Evolutionary conservation across 306 rosid genomes (phyloP), one percentile per base, ranked within the genome.

Genomic region (Ormosia semicastrata): DNA sequence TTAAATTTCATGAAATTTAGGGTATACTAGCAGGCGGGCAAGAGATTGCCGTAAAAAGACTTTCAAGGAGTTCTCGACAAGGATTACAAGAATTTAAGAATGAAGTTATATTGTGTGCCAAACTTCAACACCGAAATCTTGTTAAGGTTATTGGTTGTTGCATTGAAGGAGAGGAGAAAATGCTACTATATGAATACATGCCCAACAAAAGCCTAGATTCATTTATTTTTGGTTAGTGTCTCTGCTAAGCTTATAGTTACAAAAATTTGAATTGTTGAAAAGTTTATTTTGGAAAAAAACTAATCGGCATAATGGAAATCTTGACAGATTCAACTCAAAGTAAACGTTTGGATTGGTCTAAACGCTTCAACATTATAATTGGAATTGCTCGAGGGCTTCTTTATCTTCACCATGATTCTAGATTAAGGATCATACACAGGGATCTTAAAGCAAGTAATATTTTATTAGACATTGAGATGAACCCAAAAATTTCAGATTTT

Each of bases 391-490:
- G 84, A 0, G 73, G 77, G 0, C 14, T 84, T 13, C 3, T 84
- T 0, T 84, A 84, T 52, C 60, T 84, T 34, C 84, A 79, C 13
- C 77, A 84, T 4, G 77, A 84, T 43, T 84, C 77, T 7, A 78
- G 76, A 56, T 11, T 84, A 11, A 43, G 71, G 9, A 66, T 84
- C 2, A 77, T 83, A 8, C 76, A 83, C 0, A 30, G 76, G 43
- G 71, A 81, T 36, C 24, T 75, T 0, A 82, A 82, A 10, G 33
- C 59, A 36, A 69, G 78, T 10, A 82, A 82, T 59, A 3, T 82
- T 2, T 59, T 82, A 36, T 5, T 82, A 6, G 82, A 84, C 11
- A 56, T 15, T 15, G 8, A 66, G 0, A 18, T 79, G 65, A 73
- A 60, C 0, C 53, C 77, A 0, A 84, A 84, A 78, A 73, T 84